Evolutionary conservation across 2,329 filamentous ascomycete species (phyloP).

Genomic region (Penicillium sp.): DNA sequence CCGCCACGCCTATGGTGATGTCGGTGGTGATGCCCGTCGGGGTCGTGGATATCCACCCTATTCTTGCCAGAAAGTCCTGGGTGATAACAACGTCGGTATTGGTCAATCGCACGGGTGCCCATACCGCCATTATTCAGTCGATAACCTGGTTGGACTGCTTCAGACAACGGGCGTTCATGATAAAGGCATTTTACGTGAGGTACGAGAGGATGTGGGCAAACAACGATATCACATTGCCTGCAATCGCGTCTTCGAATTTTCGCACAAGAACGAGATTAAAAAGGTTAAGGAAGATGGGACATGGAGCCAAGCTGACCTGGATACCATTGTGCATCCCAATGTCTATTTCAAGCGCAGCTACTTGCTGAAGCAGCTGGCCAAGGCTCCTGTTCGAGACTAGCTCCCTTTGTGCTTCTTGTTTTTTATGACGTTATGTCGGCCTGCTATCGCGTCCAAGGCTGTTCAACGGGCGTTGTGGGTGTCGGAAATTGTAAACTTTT

Average conservation of each 20-base stretch:
- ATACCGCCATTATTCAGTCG: constrained; percentile 85
- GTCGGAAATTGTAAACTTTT: constrained; percentile 11
- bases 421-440: constrained; percentile 52
- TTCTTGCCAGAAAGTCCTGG: constrained; percentile 92
- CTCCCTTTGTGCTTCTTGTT: constrained; percentile 14
- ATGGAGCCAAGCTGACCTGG: constrained; percentile 73
- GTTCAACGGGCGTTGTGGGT: constrained; percentile 19
- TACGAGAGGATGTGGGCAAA: constrained; percentile 85
- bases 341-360: constrained; percentile 97
- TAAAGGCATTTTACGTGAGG: constrained; percentile 71
- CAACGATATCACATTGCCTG: constrained; percentile 93
- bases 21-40: constrained; percentile 83
- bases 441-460: constrained; percentile 10
- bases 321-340: constrained; percentile 96
- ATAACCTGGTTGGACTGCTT: constrained; percentile 77
- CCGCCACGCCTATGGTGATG: constrained; percentile 91
- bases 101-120: constrained; percentile 96
- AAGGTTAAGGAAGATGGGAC: constrained; percentile 72
- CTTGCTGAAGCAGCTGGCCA: constrained; percentile 75
- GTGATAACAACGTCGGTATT: constrained; percentile 79
- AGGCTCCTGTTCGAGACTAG: constrained; percentile 47
- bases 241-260: constrained; percentile 88
- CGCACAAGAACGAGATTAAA: constrained; percentile 77
- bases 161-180: constrained; percentile 79
- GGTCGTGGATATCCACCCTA: constrained; percentile 87